Conservation (phyloP, 306 rosid genomes). For the Morella rubra region DNA sequence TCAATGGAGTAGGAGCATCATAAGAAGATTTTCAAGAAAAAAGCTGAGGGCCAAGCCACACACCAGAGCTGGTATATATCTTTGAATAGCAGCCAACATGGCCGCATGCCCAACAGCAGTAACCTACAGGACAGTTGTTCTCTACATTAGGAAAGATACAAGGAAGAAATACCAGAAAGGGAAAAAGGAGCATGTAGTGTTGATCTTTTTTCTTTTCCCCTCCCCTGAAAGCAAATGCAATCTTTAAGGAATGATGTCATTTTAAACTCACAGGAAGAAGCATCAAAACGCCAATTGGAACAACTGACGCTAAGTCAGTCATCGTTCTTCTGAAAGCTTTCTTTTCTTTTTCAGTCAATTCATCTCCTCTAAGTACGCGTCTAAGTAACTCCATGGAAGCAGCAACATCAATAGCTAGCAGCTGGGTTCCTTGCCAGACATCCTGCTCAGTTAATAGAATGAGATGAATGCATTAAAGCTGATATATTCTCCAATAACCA, state of each 20-base stretch:
- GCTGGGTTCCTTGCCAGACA: constrained; percentile 99
- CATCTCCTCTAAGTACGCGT: constrained; percentile 80
- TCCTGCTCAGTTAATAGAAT: constrained; percentile 50
- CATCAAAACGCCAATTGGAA: constrained; percentile 93
- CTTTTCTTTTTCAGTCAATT: constrained; percentile 87
- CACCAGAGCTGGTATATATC: constrained; percentile 95
- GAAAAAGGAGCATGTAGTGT: constrained; percentile 5
- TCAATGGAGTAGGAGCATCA: constrained; percentile 10
- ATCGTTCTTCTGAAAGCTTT: constrained; percentile 74
- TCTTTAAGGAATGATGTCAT: constrained; percentile 12
- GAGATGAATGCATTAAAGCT: constrained; percentile 22
- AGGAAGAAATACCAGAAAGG: constrained; percentile 1
- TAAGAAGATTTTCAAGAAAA: neutral
- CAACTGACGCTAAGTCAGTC: constrained; percentile 92
- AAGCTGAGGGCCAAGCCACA: constrained; percentile 24
- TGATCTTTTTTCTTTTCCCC: neutral
- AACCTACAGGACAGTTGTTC: constrained; percentile 54
- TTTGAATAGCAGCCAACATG: constrained; percentile 96
- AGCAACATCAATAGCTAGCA: constrained; percentile 80
- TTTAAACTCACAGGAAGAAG: constrained; percentile 81
- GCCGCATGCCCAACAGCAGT: constrained; percentile 99
- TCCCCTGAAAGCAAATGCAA: neutral
- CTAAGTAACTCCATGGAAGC: constrained; percentile 74
- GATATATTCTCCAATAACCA: constrained; percentile 6
- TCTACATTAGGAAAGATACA: constrained; percentile 25